Base-by-base conservation (phyloP, 306 rosid genomes). In the Trichosanthes truncata region DNA sequence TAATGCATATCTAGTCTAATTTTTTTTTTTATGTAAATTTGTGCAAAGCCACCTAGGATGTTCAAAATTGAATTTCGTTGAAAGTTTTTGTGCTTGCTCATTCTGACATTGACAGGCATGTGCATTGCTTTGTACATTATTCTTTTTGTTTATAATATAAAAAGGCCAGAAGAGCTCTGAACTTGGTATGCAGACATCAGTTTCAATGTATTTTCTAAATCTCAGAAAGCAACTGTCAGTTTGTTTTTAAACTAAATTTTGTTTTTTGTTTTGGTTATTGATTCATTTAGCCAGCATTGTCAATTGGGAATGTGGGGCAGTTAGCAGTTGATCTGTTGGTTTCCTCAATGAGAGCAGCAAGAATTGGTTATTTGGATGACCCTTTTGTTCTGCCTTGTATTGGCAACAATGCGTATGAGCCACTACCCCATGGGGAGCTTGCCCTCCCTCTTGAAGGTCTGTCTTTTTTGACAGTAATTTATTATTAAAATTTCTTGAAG, bases 291-390 rank as follows among this genome's bases (percentile, higher is more conserved):
- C 97, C 97, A 55, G 97, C 97, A 9, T 67, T 95, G 72, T 95
- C 97, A 7, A 91, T 92, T 82, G 97, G 97, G 29, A 91, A 95
- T 87, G 97, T 95, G 83, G 98, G 98, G 63, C 97, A 92, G 81
- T 78, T 94, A 40, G 91, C 92, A 1, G 83, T 92, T 78, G 98
- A 94, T 80, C 92, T 94, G 77, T 69, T 94, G 78, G 85, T 91
- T 76, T 88, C 95, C 33, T 87, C 97, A 36, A 82, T 82, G 84
- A 85, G 68, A 81, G 87, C 97, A 29, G 93, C 85, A 81, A 87
- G 93, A 90, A 76, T 92, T 71, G 98, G 97, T 59, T 89, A 81
- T 84, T 89, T 94, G 84, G 98, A 94, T 35, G 87, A 82, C 83
- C 94, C 97, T 49, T 82, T 68, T 65, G 90, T 92, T 86, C 91